A percentile compares a stretch with the other conserved stretches of the same genome.
phyloP scores from a whole-genome alignment of 106 monocot species.

The Allium sativum region DNA sequence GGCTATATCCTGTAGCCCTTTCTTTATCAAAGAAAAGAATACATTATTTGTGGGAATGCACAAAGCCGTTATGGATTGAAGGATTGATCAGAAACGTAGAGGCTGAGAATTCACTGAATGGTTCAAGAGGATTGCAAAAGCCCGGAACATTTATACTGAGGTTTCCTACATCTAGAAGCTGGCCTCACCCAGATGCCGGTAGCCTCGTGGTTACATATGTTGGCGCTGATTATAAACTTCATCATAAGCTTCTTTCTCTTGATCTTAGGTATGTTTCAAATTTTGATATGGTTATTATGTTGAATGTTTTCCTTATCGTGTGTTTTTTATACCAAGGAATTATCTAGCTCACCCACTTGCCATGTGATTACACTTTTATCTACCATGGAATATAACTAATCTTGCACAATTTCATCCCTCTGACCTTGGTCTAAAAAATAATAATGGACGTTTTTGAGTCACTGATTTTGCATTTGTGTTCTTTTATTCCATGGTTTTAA shows the following conservation, averaged over 20 bases:
- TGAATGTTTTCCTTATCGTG: too few relatives aligned
- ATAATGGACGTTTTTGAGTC: too few relatives aligned
- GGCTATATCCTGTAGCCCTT: slow-evolving; percentile 83
- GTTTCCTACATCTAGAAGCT: slow-evolving; percentile 91
- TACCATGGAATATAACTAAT: too few relatives aligned
- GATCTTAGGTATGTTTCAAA: slow-evolving; percentile 41
- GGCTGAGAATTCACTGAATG: slow-evolving; percentile 57
- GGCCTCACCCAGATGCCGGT: slow-evolving; percentile 99
- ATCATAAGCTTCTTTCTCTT: slow-evolving; percentile 64
- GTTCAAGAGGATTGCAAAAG: slow-evolving; percentile 25
- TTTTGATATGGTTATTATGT: not conserved
- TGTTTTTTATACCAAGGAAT: too few relatives aligned
- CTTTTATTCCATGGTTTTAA: too few relatives aligned
- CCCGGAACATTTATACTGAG: slow-evolving; percentile 83
- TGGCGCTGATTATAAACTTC: slow-evolving; percentile 45
- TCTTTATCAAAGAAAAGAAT: slow-evolving; percentile 48
- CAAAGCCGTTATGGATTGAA: slow-evolving; percentile 74
- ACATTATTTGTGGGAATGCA: slow-evolving; percentile 54
- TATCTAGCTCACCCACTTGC: too few relatives aligned
- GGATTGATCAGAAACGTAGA: slow-evolving; percentile 84
- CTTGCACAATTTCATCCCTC: too few relatives aligned
- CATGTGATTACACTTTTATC: too few relatives aligned
- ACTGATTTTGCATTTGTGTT: too few relatives aligned
- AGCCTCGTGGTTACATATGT: slow-evolving; percentile 80
- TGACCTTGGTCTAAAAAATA: too few relatives aligned